A percentile compares a stretch with the other conserved stretches of the same genome.
These are phyloP conservation scores for Plasmodium vivax DNA, from an alignment of 169 alveolate species.

Conservation along the genomic window DNA sequence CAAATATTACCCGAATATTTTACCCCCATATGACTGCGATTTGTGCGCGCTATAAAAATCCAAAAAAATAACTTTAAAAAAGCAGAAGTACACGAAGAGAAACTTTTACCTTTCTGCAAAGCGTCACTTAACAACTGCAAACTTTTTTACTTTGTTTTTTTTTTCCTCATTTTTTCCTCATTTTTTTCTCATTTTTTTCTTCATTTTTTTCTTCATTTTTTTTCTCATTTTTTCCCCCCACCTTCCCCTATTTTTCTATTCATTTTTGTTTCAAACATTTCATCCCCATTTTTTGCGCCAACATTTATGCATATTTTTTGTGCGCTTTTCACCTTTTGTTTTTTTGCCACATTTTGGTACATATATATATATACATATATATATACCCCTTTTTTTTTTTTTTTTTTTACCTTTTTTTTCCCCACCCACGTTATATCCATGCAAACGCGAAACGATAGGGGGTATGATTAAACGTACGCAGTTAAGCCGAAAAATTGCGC, in stretches of 20 bases:
- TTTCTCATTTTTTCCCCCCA: not conserved
- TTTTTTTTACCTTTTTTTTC: not conserved
- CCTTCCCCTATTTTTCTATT: not conserved
- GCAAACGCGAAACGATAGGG: not conserved
- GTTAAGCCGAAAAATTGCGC: not conserved
- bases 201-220: not conserved
- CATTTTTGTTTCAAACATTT: not conserved
- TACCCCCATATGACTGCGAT: not conserved
- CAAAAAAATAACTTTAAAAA: not conserved
- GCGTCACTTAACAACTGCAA: not conserved
- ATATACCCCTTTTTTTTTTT: not conserved
- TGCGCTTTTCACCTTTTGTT: not conserved
- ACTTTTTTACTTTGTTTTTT: not conserved
- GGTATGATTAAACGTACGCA: not conserved
- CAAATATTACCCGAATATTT: not conserved
- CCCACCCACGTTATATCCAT: not conserved
- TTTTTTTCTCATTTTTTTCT: not conserved
- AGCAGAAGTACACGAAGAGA: not conserved
- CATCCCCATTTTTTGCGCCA: not conserved
- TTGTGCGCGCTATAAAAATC: not conserved
- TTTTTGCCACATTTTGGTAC: not conserved
- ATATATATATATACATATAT: not conserved
- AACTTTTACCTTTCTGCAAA: not conserved
- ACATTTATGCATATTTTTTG: not conserved
- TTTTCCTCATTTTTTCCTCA: not conserved